A percentile compares a stretch with the other conserved stretches of the same genome.
phyloP scores from a whole-genome alignment of 371 early-diverging fungal genomes.

The Lichtheimia ornata region DNA sequence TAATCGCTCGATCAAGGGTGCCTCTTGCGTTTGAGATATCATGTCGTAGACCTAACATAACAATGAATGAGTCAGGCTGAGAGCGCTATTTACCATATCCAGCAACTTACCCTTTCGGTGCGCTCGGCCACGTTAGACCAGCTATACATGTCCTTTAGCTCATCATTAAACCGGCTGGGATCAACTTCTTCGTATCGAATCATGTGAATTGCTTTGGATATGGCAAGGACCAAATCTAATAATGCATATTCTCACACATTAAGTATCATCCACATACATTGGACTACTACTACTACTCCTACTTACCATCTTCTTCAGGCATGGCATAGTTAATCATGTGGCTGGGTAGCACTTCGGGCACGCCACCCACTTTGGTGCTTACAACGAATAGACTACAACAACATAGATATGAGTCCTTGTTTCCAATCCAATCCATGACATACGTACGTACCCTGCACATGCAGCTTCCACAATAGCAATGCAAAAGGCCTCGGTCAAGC shows the following conservation, averaged over 20 bases:
- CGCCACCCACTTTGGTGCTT: slow-evolving; percentile 98
- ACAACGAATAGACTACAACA: slow-evolving; percentile 88
- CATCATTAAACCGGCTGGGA: slow-evolving; percentile 75
- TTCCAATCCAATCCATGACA: neutral
- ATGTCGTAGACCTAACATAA: slow-evolving; percentile 66
- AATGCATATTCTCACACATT: neutral
- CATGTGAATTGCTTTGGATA: slow-evolving; percentile 75
- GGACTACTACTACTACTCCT: no score
- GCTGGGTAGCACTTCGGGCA: slow-evolving; percentile 96
- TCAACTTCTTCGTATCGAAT: slow-evolving; percentile 71
- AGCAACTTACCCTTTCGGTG: slow-evolving; percentile 71
- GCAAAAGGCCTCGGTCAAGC: slow-evolving; percentile 99
- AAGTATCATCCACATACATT: neutral
- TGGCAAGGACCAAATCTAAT: slow-evolving; percentile 73
- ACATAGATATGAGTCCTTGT: neutral
- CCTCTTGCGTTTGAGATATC: slow-evolving; percentile 62
- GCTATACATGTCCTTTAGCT: slow-evolving; percentile 91
- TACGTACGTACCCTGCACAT: slow-evolving; percentile 77
- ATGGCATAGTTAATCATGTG: slow-evolving; percentile 95
- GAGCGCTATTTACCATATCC: neutral
- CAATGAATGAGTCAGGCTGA: slow-evolving; percentile 4
- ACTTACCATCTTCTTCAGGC: slow-evolving; percentile 86
- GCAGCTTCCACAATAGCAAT: slow-evolving; percentile 99
- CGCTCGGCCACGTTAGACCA: slow-evolving; percentile 95
- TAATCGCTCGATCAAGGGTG: slow-evolving; percentile 85